These are phyloP conservation scores for Plasmodium blacklocki DNA, from an alignment of 169 alveolate species.

Conservation along the genomic window DNA sequence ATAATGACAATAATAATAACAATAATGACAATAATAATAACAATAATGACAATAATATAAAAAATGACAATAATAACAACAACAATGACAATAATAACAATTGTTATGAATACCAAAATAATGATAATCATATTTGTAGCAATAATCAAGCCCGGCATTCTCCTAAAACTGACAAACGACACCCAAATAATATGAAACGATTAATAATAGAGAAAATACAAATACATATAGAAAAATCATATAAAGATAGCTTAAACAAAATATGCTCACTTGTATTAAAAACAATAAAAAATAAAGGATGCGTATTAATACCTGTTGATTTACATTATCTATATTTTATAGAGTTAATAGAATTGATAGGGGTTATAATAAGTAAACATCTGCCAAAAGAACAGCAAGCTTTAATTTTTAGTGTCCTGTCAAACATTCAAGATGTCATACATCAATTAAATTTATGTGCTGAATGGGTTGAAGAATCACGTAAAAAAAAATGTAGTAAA, in stretches of 20 bases:
- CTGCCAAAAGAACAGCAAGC: slow-evolving; percentile 69
- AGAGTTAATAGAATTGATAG: slow-evolving; percentile 61
- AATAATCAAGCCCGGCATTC: not conserved
- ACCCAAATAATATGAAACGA: not conserved
- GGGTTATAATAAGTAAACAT: slow-evolving; percentile 64
- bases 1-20: too few species aligned
- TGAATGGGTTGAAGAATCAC: slow-evolving; percentile 76
- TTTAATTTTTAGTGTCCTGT: slow-evolving; percentile 24
- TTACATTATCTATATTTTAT: slow-evolving; percentile 44
- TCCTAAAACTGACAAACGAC: not conserved
- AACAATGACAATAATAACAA: not conserved
- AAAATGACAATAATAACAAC: too few species aligned
- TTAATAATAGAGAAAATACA: slow-evolving; percentile 17
- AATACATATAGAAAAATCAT: slow-evolving; percentile 26
- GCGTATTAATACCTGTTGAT: slow-evolving; percentile 70
- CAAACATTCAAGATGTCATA: slow-evolving; percentile 45
- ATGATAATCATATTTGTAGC: not conserved
- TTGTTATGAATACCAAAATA: not conserved
- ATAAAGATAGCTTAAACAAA: slow-evolving; percentile 55
- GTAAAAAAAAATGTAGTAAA: slow-evolving; percentile 68
- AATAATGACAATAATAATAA: too few species aligned
- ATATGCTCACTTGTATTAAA: slow-evolving; percentile 61
- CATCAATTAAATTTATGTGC: slow-evolving; percentile 66
- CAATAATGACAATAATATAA: too few species aligned
- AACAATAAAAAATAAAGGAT: slow-evolving; percentile 65